Conservation (phyloP, 140 eudicot species). For the Bidens hawaiensis region DNA sequence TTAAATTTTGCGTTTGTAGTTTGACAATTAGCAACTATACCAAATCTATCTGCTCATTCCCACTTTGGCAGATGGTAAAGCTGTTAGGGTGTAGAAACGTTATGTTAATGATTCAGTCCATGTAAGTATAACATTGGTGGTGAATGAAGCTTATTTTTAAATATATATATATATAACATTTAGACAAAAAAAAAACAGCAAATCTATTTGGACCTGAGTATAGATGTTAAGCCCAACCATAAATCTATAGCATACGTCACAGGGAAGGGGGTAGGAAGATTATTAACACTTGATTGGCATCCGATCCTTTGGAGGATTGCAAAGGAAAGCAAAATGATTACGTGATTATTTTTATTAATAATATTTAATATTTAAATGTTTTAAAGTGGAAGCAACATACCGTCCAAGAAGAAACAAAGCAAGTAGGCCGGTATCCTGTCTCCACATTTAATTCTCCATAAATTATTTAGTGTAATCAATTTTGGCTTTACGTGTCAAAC, state of each 20-base stretch:
- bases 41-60: too few relatives aligned
- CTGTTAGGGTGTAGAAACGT: too few relatives aligned
- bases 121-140: too few relatives aligned
- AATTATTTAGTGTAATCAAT: constrained; percentile 1
- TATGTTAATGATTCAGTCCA: too few relatives aligned
- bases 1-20: too few relatives aligned
- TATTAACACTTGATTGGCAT: not conserved
- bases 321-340: constrained; percentile 6
- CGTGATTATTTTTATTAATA: not conserved
- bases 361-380: not conserved
- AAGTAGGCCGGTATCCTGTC: constrained; percentile 15
- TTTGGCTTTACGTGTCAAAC: constrained; percentile 11
- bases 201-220: too few relatives aligned
- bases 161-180: too few relatives aligned
- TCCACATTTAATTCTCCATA: not conserved
- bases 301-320: constrained; percentile 7
- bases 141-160: too few relatives aligned
- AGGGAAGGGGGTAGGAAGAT: not conserved
- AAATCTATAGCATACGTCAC: not conserved
- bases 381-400: not conserved
- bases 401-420: constrained; percentile 13
- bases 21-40: too few relatives aligned
- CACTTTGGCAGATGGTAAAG: too few relatives aligned
- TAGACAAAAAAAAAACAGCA: too few relatives aligned
- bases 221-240: not conserved